Evolutionary conservation across 2,329 filamentous ascomycete species (phyloP).

Genomic region (Thermochaetoides dissita): DNA sequence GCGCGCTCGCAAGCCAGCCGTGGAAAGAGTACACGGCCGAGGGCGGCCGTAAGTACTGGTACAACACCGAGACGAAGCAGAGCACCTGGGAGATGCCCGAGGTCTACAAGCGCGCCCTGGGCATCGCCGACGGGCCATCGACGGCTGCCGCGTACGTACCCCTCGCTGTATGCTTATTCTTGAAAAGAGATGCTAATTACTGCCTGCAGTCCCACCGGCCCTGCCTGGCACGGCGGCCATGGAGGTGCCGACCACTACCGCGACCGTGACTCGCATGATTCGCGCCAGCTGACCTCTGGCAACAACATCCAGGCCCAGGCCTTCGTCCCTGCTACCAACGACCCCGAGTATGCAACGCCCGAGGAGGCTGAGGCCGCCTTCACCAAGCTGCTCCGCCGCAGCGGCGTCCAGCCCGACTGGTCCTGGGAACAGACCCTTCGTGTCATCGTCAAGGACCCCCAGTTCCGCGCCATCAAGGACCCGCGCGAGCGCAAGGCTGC

Average conservation of each 20-base stretch:
- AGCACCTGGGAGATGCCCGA: slow-evolving; percentile 94
- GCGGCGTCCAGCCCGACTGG: slow-evolving; percentile 81
- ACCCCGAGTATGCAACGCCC: slow-evolving; percentile 63
- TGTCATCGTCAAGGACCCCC: slow-evolving; percentile 73
- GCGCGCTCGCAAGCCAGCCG: slow-evolving; percentile 65
- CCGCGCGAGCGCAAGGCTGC: slow-evolving; percentile 79
- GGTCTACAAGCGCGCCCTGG: slow-evolving; percentile 60
- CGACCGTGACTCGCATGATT: slow-evolving; percentile 29
- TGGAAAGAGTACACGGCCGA: slow-evolving; percentile 89
- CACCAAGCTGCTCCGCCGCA: slow-evolving; percentile 72
- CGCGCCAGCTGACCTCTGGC: slow-evolving; percentile 43
- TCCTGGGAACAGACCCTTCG: slow-evolving; percentile 83
- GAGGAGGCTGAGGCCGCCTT: slow-evolving; percentile 93
- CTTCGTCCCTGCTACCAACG: slow-evolving; percentile 50
- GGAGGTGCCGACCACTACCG: slow-evolving; percentile 12
- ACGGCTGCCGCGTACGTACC: slow-evolving; percentile 28
- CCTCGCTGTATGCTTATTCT: background rate
- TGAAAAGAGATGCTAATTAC: too few species aligned
- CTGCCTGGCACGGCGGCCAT: slow-evolving; percentile 9
- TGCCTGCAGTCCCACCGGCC: slow-evolving; percentile 27
- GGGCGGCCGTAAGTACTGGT: slow-evolving; percentile 87
- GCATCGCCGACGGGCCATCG: slow-evolving; percentile 39
- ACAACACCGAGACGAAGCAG: slow-evolving; percentile 79
- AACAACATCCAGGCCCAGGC: slow-evolving; percentile 42
- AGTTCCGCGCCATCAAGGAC: slow-evolving; percentile 86